Base-by-base conservation (phyloP, 495 filamentous ascomycete genomes). In the Venustampulla echinocandica region DNA sequence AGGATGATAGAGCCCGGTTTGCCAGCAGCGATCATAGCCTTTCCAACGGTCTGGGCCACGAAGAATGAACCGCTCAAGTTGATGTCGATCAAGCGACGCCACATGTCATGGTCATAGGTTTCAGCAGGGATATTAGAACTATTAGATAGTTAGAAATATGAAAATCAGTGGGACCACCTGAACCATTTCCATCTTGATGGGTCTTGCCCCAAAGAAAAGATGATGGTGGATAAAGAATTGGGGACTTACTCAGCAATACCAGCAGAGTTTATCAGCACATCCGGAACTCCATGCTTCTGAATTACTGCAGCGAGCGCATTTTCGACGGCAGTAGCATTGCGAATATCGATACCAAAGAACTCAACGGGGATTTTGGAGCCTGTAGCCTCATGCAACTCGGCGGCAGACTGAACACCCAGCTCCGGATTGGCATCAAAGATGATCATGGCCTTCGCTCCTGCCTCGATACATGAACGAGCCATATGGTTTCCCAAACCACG, bases 201-300 rank as follows among this genome's bases (percentile, higher is more conserved):
- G 23, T 10, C 15, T 11, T 10, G 4, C 15, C 45, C 19, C 20
- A 34, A 25, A 45, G 15, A 50, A 10, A n/a, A 36, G 18, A 21
- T 14, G 3, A 7, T 28, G 35, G 36, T 23, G 7, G 17, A 21
- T 20, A 15, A 22, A 25, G 13, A 10, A 34, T 10, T 32, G 24
- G n/a, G 41, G 32, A 65, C 73, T 64, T 68, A 59, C 56, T 88
- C 84, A 51, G 87, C 85, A 47, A 93, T 87, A 54, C 88, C 87
- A 23, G 87, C 88, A 44, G 84, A 84, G 65, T 86, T 89, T 66
- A 93, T 74, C 13, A 88, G 67, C 18, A 90, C 81, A 46, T 89
- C 77, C 14, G 87, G 68, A 4, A 74, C 66, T 42, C 77, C 84
- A 48, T 81, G 78, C 45, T 77, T 69, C 28, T 71, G 62, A n/a